These are phyloP conservation scores for Kazachstania africana DNA, from an alignment of 805 yeast genomes.

Conservation along the genomic window DNA sequence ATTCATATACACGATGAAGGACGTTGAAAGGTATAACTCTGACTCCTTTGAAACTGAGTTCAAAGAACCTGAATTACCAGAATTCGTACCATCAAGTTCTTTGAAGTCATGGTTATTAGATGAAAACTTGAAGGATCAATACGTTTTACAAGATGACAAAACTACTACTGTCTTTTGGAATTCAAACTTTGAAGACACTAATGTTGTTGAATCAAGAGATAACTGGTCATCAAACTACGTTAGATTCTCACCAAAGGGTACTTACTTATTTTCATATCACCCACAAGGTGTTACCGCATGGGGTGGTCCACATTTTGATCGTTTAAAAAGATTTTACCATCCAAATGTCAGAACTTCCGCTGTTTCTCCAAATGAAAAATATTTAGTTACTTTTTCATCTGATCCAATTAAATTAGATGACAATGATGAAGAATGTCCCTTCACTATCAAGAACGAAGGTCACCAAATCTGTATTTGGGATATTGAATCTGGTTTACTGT, in stretches of 20 bases:
- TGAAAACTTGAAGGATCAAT: conserved; percentile 81
- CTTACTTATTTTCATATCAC: conserved; percentile 75
- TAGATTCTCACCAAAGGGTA: conserved; percentile 89
- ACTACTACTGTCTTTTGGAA: conserved; percentile 82
- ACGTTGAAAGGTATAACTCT: conserved; percentile 66
- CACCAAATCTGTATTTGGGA: conserved; percentile 94
- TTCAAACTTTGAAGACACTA: conserved; percentile 44
- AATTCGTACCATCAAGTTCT: conserved; percentile 66
- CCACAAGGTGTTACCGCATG: conserved; percentile 92
- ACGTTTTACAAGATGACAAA: conserved; percentile 67
- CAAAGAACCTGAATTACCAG: conserved; percentile 60
- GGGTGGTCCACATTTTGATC: conserved; percentile 79
- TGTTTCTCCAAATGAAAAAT: conserved; percentile 87
- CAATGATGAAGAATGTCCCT: conserved; percentile 61
- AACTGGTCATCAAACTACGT: conserved; percentile 84
- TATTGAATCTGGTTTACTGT: conserved; percentile 66
- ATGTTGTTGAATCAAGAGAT: conserved; percentile 63
- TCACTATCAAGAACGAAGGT: conserved; percentile 79
- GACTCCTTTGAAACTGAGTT: conserved; percentile 48
- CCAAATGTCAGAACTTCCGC: conserved; percentile 83
- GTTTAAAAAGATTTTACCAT: conserved; percentile 70
- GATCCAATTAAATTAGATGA: conserved; percentile 61
- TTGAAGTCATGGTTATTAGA: conserved; percentile 88
- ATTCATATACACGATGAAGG: conserved; percentile 69
- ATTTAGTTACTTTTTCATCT: conserved; percentile 79